Percentiles rank a stretch among this genome's conserved stretches.
Evolutionary conservation across 306 rosid species (phyloP).

Genomic region (Gillenia trifoliata): DNA sequence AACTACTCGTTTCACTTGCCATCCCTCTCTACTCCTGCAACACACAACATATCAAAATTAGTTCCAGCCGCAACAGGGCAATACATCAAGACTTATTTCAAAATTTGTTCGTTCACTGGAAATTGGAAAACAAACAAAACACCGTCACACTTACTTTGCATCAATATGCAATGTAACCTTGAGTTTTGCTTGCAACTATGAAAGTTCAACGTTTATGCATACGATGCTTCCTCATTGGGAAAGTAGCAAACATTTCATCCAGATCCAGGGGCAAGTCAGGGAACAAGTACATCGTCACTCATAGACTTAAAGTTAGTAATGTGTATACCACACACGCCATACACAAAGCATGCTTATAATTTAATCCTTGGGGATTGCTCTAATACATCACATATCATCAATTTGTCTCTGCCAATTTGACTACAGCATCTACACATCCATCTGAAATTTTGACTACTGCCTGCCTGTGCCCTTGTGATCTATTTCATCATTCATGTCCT

Average conservation of each 20-base stretch:
- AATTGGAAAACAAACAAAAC: neutral
- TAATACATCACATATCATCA: neutral
- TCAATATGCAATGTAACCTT: neutral
- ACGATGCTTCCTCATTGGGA: neutral
- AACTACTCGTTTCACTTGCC: neutral
- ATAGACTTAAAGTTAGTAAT: neutral
- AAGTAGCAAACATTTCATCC: neutral
- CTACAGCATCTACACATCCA: neutral
- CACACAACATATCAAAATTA: neutral
- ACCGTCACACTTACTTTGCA: no score
- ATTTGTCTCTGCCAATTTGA: neutral
- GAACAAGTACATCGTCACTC: neutral
- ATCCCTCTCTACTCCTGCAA: slow-evolving; percentile 35
- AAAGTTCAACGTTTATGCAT: no score
- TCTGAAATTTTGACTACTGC: neutral
- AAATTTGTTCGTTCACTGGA: no score
- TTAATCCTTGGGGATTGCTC: neutral
- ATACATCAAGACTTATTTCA: no score
- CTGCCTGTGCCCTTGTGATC: neutral
- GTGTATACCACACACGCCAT: neutral
- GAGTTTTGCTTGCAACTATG: neutral
- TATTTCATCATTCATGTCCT: neutral
- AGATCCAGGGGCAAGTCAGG: neutral
- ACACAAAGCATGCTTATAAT: neutral
- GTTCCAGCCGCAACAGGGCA: neutral